A percentile compares a stretch with the other conserved stretches of the same genome.
These are phyloP conservation scores for Nicotiana tabacum DNA, from an alignment of 257 asterid genomes.

Conservation along the genomic window DNA sequence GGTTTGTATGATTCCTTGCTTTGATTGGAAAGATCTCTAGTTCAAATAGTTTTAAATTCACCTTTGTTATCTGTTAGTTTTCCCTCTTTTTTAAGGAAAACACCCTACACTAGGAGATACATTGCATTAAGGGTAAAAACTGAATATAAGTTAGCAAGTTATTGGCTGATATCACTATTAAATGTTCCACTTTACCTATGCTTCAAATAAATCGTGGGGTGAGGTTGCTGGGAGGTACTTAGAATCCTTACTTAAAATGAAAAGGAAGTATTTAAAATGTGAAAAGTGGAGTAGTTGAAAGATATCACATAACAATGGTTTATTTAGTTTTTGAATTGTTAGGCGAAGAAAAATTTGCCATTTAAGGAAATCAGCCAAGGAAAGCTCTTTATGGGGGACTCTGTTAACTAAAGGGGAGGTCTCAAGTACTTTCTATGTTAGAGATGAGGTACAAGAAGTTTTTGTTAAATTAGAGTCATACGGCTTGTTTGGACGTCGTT, in stretches of 20 bases:
- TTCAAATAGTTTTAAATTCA: neutral
- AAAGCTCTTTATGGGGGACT: neutral
- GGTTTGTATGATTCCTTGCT: slow-evolving; percentile 35
- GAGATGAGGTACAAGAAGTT: neutral
- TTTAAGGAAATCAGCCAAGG: neutral
- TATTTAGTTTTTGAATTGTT: neutral
- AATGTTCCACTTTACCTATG: neutral
- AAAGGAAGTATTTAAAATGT: neutral
- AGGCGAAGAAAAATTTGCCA: neutral
- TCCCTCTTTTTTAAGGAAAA: neutral
- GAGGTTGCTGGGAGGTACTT: neutral
- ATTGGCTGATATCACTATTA: neutral
- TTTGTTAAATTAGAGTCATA: too few relatives aligned
- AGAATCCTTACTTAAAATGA: neutral
- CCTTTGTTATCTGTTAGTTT: neutral
- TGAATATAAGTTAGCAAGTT: neutral
- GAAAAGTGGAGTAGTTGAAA: neutral
- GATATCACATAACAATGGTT: neutral
- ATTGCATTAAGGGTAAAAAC: neutral
- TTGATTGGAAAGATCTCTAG: neutral
- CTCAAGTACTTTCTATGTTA: neutral
- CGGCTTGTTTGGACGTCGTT: too few relatives aligned
- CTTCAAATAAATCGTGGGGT: neutral
- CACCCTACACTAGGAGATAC: neutral
- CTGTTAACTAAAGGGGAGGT: neutral